A percentile compares a stretch with the other conserved stretches of the same genome.
Evolutionary conservation across 495 filamentous ascomycete genomes (phyloP).

Genomic region (Penicillium flavigenum): DNA sequence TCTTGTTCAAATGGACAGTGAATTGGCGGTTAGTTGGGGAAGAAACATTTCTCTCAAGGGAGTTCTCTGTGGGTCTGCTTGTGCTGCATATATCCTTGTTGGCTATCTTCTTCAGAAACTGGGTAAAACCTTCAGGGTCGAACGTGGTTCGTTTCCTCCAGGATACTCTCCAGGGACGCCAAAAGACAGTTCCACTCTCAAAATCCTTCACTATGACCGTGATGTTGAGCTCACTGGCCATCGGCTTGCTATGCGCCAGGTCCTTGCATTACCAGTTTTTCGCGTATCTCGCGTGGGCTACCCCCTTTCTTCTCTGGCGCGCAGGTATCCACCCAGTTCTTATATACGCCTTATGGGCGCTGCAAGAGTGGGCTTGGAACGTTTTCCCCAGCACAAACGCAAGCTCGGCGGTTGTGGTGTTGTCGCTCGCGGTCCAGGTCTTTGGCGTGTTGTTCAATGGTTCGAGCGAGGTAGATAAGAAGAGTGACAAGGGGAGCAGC

Average conservation of each 20-base stretch:
- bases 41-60: slow-evolving; percentile 71
- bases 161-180: slow-evolving; percentile 51
- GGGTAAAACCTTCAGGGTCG: slow-evolving; percentile 53
- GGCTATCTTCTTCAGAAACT: slow-evolving; percentile 56
- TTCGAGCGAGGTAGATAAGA: slow-evolving; percentile 19
- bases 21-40: slow-evolving; percentile 95
- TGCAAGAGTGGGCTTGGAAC: slow-evolving; percentile 97
- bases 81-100: slow-evolving; percentile 67
- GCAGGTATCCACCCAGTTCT: slow-evolving; percentile 70
- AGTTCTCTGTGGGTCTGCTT: slow-evolving; percentile 69
- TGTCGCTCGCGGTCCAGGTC: slow-evolving; percentile 64
- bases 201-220: slow-evolving; percentile 74
- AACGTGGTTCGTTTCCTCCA: slow-evolving; percentile 52
- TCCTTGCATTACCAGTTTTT: slow-evolving; percentile 98
- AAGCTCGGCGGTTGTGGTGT: slow-evolving; percentile 78
- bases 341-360: slow-evolving; percentile 71
- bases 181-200: slow-evolving; percentile 59
- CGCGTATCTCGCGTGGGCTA: slow-evolving; percentile 86
- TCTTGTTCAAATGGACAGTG: slow-evolving; percentile 97
- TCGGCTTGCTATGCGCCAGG: slow-evolving; percentile 88
- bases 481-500: slow-evolving; percentile 11
- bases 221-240: slow-evolving; percentile 73
- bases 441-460: slow-evolving; percentile 38
- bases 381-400: slow-evolving; percentile 83
- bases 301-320: slow-evolving; percentile 87